Base-by-base conservation (phyloP, 306 rosid genomes). In the Cucumis sativus region DNA sequence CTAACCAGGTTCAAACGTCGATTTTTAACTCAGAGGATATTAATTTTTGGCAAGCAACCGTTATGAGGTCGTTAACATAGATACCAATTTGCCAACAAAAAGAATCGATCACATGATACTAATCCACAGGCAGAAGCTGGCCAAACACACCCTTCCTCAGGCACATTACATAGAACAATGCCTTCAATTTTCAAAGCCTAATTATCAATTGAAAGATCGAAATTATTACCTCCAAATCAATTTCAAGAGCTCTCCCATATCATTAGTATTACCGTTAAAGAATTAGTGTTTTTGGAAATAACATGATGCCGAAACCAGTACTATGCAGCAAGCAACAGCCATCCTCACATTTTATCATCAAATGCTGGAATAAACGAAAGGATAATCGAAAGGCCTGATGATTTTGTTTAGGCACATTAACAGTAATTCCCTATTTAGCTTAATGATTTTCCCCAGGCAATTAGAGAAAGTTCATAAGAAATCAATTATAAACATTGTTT, bases 1-100 rank as follows among this genome's bases (percentile, higher is more conserved):
- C 56, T 47, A 51, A 52, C 28, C 12, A 73, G 69, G 64, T 15
- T 37, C 35, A 66, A 66, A 79, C 85, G 73, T 66, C 23, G 58
- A 40, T 49, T 80, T 58, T 5, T 78, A 73, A 40, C 79, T 49
- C 28, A 21, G 39, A 69, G 21, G 75, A 69, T 56, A 45, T 23
- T 39, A 67, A 10, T 10, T 41, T 67, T 41, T 25, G 30, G 30
- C 18, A 41, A 1, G 11, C 54, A 66, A 39, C 13, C 7, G 6
- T 37, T 13, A 25, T 25, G 8, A 67, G 33, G 74, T 18, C 18
- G 41, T 39, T 40, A 40, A 41, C 33, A 39, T 67, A 18, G 33
- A 64, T 7, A 17, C 10, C 17, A 67, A 43, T 39, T n/a, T n/a
- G 20, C 18, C 74, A 41, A n/a, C 33, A 39, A 37, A 43, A 41